Evolutionary conservation across 768 basidiomycete species (phyloP).

Genomic region (Boletus tylopilopsis): DNA sequence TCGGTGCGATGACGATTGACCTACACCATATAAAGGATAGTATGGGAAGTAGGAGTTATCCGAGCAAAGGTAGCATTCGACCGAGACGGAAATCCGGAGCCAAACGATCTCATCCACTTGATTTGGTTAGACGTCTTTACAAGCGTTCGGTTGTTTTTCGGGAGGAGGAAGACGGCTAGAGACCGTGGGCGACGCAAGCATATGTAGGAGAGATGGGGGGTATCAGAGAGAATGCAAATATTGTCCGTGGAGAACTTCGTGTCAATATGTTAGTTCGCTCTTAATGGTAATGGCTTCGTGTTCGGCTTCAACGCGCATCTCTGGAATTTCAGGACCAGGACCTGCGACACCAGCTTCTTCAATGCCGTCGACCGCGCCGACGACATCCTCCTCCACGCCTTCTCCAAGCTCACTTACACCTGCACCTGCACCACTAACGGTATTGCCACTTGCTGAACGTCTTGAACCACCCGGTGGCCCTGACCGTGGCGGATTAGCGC

Average conservation of each 20-base stretch:
- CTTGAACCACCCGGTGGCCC: conserved; percentile 69
- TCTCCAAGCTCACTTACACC: conserved; percentile 17
- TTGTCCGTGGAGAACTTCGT: conserved; percentile 21
- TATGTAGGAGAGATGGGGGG: conserved; percentile 24
- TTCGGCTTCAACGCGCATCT: conserved; percentile 43
- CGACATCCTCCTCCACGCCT: conserved; percentile 22
- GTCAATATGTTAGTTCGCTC: conserved; percentile 18
- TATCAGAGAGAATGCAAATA: conserved; percentile 31
- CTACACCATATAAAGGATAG: conserved; percentile 10
- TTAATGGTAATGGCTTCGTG: conserved; percentile 25
- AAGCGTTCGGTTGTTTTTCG: conserved; percentile 32
- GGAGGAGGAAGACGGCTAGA: conserved; percentile 17
- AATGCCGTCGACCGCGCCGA: conserved; percentile 19
- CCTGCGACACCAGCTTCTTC: conserved; percentile 23
- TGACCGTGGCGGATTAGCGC: conserved; percentile 87
- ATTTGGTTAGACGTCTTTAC: conserved; percentile 28
- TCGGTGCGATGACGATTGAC: not conserved
- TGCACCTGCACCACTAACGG: conserved; percentile 14
- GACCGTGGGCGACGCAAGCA: conserved; percentile 24
- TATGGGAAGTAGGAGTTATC: conserved; percentile 5
- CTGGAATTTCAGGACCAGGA: conserved; percentile 30
- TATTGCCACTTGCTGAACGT: conserved; percentile 44
- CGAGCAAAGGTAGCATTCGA: conserved; percentile 3
- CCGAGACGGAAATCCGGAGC: conserved; percentile 36
- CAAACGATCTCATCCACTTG: conserved; percentile 45